These are phyloP conservation scores for Solanum boliviense DNA, from an alignment of 257 asterid species.

Conservation along the genomic window DNA sequence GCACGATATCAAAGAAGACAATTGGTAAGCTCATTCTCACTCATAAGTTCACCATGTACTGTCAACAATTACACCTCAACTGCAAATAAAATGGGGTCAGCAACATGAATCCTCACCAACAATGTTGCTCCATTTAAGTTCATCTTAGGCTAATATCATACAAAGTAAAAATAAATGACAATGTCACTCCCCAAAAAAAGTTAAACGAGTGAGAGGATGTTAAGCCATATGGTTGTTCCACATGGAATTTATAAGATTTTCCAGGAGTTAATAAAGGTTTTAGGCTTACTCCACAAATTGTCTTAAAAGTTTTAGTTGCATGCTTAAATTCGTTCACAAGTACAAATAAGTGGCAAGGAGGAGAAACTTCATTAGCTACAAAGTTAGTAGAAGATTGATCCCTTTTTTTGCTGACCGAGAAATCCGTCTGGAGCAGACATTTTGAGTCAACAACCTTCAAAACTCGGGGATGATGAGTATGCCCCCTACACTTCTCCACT, in stretches of 20 bases:
- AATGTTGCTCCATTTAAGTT: neutral
- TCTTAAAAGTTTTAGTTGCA: neutral
- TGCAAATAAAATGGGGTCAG: neutral
- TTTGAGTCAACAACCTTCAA: neutral
- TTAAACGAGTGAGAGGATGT: neutral
- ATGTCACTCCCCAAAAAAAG: neutral
- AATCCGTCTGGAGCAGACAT: neutral
- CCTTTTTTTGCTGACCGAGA: neutral
- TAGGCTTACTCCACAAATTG: neutral
- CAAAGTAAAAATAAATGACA: neutral
- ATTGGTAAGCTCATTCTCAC: neutral
- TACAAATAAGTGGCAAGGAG: neutral
- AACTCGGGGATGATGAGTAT: neutral
- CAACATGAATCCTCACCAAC: neutral
- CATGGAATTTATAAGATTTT: neutral
- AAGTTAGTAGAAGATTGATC: neutral
- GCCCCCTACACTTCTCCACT: neutral
- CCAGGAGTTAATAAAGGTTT: neutral
- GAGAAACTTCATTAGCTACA: neutral
- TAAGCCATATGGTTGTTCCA: neutral
- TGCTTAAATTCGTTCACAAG: neutral
- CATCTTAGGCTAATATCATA: neutral
- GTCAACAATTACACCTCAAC: neutral
- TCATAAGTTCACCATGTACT: neutral
- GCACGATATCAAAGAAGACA: neutral